Evolutionary conservation across 2,329 filamentous ascomycete species (phyloP).

Genomic region (Fusarium sororula): DNA sequence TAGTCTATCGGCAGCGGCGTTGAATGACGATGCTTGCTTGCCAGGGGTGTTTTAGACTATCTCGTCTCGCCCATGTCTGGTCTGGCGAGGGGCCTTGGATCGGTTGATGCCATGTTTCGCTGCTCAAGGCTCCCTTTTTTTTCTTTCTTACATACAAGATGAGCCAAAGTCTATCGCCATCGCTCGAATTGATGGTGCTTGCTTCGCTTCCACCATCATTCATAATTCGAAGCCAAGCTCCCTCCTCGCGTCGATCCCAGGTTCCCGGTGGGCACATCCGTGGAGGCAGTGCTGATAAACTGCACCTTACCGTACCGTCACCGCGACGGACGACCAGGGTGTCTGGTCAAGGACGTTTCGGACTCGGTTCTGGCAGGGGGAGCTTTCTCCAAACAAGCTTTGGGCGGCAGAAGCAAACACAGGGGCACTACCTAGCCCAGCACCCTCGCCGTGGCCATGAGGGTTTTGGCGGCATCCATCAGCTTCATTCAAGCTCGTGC

Average conservation of each 20-base stretch:
- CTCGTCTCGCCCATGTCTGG: neutral
- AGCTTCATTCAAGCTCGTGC: slow-evolving; percentile 36
- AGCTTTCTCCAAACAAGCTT: slow-evolving; percentile 43
- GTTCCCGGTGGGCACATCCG: slow-evolving; percentile 39
- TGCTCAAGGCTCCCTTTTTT: slow-evolving; percentile 31
- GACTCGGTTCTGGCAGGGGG: slow-evolving; percentile 32
- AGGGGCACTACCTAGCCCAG: slow-evolving; percentile 31
- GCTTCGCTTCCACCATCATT: slow-evolving; percentile 31
- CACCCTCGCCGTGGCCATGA: slow-evolving; percentile 19
- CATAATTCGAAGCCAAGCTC: slow-evolving; percentile 26
- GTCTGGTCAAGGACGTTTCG: slow-evolving; percentile 37
- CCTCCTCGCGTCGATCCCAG: slow-evolving; percentile 39
- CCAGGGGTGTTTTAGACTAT: slow-evolving; percentile 33
- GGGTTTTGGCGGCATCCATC: slow-evolving; percentile 12
- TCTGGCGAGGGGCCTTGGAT: slow-evolving; percentile 14
- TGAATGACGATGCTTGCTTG: slow-evolving; percentile 41
- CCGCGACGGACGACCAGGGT: slow-evolving; percentile 38
- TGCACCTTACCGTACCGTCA: slow-evolving; percentile 28
- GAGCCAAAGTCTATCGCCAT: slow-evolving; percentile 12
- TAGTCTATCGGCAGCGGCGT: slow-evolving; percentile 36
- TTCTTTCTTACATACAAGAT: slow-evolving; percentile 11
- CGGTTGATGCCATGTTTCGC: slow-evolving; percentile 30
- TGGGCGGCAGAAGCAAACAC: slow-evolving; percentile 39
- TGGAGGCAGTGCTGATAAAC: slow-evolving; percentile 43
- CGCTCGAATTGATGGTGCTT: slow-evolving; percentile 10